phyloP scores from a whole-genome alignment of 768 basidiomycete genomes.

The Amanita rubescens region DNA sequence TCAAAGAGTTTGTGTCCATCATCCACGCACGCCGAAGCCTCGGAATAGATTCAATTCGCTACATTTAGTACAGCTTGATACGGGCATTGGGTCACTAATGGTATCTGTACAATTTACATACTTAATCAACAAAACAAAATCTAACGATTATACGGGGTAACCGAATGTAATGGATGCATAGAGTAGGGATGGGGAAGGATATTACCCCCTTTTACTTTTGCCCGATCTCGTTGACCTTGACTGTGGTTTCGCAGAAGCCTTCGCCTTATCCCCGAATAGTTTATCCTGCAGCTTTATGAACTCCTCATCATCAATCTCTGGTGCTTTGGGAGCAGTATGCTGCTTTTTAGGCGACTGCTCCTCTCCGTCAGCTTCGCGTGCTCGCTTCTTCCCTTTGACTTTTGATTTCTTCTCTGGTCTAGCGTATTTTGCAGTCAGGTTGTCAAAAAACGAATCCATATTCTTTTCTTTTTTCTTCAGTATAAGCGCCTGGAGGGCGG shows the following conservation, averaged over 20 bases:
- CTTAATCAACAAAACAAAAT: neutral
- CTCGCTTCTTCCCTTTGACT: conserved; percentile 52
- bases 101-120: conserved; percentile 3
- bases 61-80: conserved; percentile 38
- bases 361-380: conserved; percentile 32
- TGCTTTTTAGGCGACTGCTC: conserved; percentile 46
- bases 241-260: conserved; percentile 17
- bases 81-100: conserved; percentile 11
- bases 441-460: conserved; percentile 66
- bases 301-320: conserved; percentile 61
- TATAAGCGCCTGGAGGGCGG: conserved; percentile 75
- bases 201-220: conserved; percentile 24
- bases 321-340: conserved; percentile 31
- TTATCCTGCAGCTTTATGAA: conserved; percentile 54
- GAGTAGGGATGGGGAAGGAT: neutral
- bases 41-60: conserved; percentile 78
- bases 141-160: too few relatives aligned
- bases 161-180: neutral
- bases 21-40: conserved; percentile 77
- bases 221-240: conserved; percentile 23
- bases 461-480: conserved; percentile 63
- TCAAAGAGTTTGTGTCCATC: conserved; percentile 87
- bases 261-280: conserved; percentile 40
- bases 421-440: conserved; percentile 66
- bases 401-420: conserved; percentile 32